A percentile compares a stretch with the other conserved stretches of the same genome.
phyloP scores from a whole-genome alignment of 257 asterid genomes.

The Gentiana macrophylla region DNA sequence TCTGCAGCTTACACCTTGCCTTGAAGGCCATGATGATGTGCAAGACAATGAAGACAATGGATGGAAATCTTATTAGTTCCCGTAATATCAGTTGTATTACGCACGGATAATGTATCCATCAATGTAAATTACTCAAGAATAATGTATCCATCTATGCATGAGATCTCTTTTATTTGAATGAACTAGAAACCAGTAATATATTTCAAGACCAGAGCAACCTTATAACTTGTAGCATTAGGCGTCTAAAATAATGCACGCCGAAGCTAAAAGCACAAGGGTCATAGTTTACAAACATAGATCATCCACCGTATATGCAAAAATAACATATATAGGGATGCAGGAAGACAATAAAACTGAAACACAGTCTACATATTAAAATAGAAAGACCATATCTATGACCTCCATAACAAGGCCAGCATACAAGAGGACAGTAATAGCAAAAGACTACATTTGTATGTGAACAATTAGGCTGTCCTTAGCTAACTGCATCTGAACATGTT shows the following conservation, averaged over 20 bases:
- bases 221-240: too few species aligned
- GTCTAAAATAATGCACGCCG: background rate
- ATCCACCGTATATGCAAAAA: too few species aligned
- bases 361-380: conserved; percentile 4
- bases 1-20: conserved; percentile 48
- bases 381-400: background rate
- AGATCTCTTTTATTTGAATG: background rate
- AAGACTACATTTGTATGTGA: conserved; percentile 13
- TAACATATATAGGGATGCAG: too few species aligned
- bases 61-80: too few species aligned
- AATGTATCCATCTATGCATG: too few species aligned
- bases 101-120: too few species aligned
- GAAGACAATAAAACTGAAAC: background rate
- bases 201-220: background rate
- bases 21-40: conserved; percentile 4
- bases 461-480: conserved; percentile 9
- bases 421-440: background rate
- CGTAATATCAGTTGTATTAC: too few species aligned
- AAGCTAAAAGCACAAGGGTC: background rate
- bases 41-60: background rate
- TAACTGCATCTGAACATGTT: conserved; percentile 10
- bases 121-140: too few species aligned
- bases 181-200: background rate
- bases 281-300: too few species aligned
- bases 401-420: background rate